A percentile compares a stretch with the other conserved stretches of the same genome.
These are phyloP conservation scores for Sabuloglossum arenarium DNA, from an alignment of 495 filamentous ascomycete species.

Conservation along the genomic window DNA sequence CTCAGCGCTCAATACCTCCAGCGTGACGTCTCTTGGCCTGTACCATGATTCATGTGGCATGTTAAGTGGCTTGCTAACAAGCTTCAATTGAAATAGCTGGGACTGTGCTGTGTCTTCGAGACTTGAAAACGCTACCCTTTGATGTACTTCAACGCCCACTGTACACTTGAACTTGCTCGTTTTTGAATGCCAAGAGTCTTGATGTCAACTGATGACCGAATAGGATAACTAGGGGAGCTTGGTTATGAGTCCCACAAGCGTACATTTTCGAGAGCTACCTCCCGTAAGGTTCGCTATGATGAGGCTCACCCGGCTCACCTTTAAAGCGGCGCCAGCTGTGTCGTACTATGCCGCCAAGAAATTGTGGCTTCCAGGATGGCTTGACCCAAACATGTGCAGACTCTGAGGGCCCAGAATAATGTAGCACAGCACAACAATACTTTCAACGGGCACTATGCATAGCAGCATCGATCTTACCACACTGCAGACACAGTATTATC, in stretches of 20 bases:
- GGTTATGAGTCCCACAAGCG: too few species aligned
- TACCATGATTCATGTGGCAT: not conserved
- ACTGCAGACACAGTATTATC: not conserved
- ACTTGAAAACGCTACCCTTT: not conserved
- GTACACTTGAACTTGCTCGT: too few species aligned
- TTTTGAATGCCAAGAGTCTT: too few species aligned
- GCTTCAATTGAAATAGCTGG: not conserved
- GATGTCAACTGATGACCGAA: too few species aligned
- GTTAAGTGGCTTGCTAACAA: not conserved
- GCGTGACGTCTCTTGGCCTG: not conserved
- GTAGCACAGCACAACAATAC: not conserved
- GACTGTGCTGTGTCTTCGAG: not conserved
- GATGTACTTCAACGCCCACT: too few species aligned
- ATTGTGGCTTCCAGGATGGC: not conserved
- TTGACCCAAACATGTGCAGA: not conserved
- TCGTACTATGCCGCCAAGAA: not conserved
- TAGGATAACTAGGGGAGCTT: too few species aligned
- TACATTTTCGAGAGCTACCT: too few species aligned
- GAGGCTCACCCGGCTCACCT: not conserved
- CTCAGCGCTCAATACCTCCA: not conserved
- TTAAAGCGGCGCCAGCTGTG: not conserved
- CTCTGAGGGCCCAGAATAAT: not conserved
- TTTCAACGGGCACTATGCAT: not conserved
- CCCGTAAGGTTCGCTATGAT: too few species aligned
- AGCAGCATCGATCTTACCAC: not conserved